Base-by-base conservation (phyloP, 345 rosid genomes). In the sweet orange (Citrus sinensis) region DNA sequence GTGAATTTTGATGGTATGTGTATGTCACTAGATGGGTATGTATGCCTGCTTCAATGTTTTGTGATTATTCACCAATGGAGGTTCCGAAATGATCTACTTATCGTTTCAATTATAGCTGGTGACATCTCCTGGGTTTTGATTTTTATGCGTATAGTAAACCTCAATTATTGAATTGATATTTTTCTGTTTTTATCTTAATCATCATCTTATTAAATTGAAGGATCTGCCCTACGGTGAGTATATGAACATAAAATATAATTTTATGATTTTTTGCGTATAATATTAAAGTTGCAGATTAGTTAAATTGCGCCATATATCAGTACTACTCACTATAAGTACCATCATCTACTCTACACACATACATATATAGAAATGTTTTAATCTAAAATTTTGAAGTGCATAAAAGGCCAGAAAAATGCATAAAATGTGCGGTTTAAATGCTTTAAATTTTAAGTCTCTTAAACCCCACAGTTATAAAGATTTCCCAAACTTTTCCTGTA, bases 371-470 rank as follows among this genome's bases (percentile, higher is more conserved):
- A 37, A 37, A 37, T 7, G 1, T 37, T 37, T 37, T 7, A 37
- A 37, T 37, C 0, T 37, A 1, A 1, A 37, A 37, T 37, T 37
- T 37, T 37, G 2, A 37, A 37, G 40, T 37, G 40, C 9, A 7
- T 0, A 1, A 37, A 7, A 37, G 2, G 0, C 9, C 9, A 0
- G 7, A 37, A 37, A 37, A 37, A 7, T 37, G 2, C 0, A 37
- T 37, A 37, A 37, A 37, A 0, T 0, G 0, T 37, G 9, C 2
- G 0, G 2, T 37, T 37, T 37, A 37, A 37, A 7, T 1, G 0
- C 0, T 37, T 37, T 37, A 37, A 37, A 37, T 37, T 37, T 37
- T 37, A 37, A 37, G 2, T 1, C 40, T 37, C 2, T 37, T 37
- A 7, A 37, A 37, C 40, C 0, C 9, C 0, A 37, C 2, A 7